These are phyloP conservation scores for Buddleja alternifolia DNA, from an alignment of 257 asterid species.

Conservation along the genomic window DNA sequence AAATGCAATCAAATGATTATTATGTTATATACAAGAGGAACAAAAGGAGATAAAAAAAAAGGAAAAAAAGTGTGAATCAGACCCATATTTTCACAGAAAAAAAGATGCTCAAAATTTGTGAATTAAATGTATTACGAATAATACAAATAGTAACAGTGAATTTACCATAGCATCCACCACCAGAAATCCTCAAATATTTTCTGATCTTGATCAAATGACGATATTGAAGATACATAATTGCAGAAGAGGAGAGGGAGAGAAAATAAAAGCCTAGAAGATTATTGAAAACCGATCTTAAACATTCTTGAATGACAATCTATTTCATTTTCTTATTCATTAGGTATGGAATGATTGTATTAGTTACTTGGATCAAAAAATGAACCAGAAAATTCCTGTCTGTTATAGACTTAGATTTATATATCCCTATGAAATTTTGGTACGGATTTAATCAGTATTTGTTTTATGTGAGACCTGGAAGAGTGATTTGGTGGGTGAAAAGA, in stretches of 20 bases:
- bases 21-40: background rate
- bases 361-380: constrained; percentile 31
- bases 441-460: background rate
- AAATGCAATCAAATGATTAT: background rate
- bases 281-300: background rate
- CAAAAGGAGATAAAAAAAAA: background rate
- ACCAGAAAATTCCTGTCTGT: constrained; percentile 24
- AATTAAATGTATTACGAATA: background rate
- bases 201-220: background rate
- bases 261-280: constrained; percentile 1
- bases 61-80: too few relatives aligned
- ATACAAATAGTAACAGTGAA: constrained; percentile 41
- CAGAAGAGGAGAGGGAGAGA: background rate
- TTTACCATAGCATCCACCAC: constrained; percentile 34
- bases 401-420: too few relatives aligned
- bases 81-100: too few relatives aligned
- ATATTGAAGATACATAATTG: constrained; percentile 17
- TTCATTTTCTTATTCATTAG: constrained; percentile 28
- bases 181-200: constrained; percentile 3
- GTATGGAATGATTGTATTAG: constrained; percentile 23
- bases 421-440: constrained; percentile 2
- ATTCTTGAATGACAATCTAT: constrained; percentile 29
- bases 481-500: constrained; percentile 33
- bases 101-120: background rate
- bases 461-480: constrained; percentile 30